Evolutionary conservation across 495 filamentous ascomycete species (phyloP).

Genomic region (Elasticomyces elasticus): DNA sequence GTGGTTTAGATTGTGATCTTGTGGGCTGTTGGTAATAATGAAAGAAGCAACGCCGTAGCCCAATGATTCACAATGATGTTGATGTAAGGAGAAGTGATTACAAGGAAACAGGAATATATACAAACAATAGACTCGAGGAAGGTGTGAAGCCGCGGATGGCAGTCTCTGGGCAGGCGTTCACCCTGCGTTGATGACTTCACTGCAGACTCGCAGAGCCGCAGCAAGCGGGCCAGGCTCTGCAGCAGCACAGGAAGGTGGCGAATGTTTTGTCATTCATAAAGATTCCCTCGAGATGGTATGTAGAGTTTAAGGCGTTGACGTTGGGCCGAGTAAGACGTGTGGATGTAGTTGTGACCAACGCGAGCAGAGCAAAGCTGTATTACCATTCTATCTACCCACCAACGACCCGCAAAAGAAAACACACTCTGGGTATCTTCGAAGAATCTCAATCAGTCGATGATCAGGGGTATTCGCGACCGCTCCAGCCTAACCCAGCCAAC

Average conservation of each 20-base stretch:
- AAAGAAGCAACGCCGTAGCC: not conserved
- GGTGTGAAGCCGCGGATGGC: too few relatives aligned
- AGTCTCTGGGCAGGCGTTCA: too few relatives aligned
- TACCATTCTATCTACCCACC: not conserved
- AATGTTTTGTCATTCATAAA: not conserved
- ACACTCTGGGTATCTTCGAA: conserved; percentile 17
- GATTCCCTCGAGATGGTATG: too few relatives aligned
- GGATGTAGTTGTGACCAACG: not conserved
- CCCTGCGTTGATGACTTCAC: too few relatives aligned
- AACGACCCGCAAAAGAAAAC: not conserved
- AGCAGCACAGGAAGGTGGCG: too few relatives aligned
- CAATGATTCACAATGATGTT: not conserved
- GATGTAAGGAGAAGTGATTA: not conserved
- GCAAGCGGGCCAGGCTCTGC: too few relatives aligned
- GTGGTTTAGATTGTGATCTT: not conserved
- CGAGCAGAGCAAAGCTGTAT: not conserved
- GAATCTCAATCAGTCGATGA: conserved; percentile 11
- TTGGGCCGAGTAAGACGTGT: too few relatives aligned
- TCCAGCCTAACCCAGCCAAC: not conserved
- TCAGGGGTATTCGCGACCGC: conserved; percentile 15
- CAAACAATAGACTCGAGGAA: too few relatives aligned
- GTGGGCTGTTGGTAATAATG: not conserved
- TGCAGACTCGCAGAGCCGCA: too few relatives aligned
- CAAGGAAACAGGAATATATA: too few relatives aligned
- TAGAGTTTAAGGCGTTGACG: too few relatives aligned